Base-by-base conservation (phyloP, 2,329 filamentous ascomycete genomes). In the Pseudogymnoascus sp. region DNA sequence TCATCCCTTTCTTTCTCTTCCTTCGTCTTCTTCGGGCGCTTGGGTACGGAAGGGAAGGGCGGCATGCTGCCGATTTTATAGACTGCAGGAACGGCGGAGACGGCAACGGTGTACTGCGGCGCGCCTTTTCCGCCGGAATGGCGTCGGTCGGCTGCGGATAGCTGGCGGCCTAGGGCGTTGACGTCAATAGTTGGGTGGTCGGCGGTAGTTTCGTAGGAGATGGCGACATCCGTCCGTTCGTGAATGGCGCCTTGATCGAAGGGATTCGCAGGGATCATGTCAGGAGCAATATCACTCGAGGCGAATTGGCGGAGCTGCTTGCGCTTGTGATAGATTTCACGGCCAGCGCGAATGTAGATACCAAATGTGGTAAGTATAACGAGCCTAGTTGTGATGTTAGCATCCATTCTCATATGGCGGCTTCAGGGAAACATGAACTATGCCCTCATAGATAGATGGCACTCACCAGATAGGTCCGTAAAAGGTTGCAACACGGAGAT, bases 401-500 rank as follows among this genome's bases (percentile, higher is more conserved):
- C 66, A 62, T 69, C 52, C 69, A 67, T 26, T 3, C 21, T 12
- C 21, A n/a, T 62, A 16, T 4, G 21, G 31, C 1, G 14, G 38
- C 21, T 39, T n/a, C 21, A 2, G 8, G 23, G 35, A 29, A 19
- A 52, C 19, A 39, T 12, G 31, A 45, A 26, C 38, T 29, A 11
- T 31, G 19, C 6, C 2, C 2, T n/a, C n/a, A 33, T 33, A 19
- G 16, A 19, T 19, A 29, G 19, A 60, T 23, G 19, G 4, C 4
- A 67, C 78, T 71, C 72, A 88, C 87, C 87, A 90, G 63, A 89
- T 80, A 5, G 87, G 87, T 0, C 78, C 86, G 69, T 94, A 95
- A 71, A 92, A 93, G 29, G 85, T 82, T 2, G 83, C 83, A 63
- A 94, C 85, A 39, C 90, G 86, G 73, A 90, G 83, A 63, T 86